Evolutionary conservation across 768 basidiomycete species (phyloP).

Genomic region (Lactarius hengduanensis): DNA sequence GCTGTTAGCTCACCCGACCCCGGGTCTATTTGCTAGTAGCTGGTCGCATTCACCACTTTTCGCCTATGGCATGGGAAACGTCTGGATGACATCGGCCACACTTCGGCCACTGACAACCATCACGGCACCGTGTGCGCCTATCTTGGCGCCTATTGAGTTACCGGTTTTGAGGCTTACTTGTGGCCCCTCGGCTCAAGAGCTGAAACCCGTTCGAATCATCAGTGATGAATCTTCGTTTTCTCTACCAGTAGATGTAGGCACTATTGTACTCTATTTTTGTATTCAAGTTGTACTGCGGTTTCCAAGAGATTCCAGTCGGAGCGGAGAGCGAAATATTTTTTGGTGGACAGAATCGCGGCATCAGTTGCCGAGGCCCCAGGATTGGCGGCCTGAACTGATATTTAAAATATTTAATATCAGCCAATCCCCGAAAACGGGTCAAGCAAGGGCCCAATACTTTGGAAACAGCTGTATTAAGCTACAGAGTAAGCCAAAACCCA

Average conservation of each 20-base stretch:
- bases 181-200: not conserved
- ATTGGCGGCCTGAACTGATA: too few species aligned
- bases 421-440: too few species aligned
- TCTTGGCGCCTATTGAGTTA: not conserved
- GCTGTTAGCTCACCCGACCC: not conserved
- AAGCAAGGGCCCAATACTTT: too few species aligned
- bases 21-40: not conserved
- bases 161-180: not conserved
- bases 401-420: too few species aligned
- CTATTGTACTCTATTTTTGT: too few species aligned
- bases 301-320: too few species aligned
- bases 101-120: too few species aligned
- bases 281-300: too few species aligned
- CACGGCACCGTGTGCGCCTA: not conserved
- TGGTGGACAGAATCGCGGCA: too few species aligned
- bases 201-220: conserved; percentile 3
- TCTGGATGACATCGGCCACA: not conserved
- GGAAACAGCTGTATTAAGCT: too few species aligned
- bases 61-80: not conserved
- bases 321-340: too few species aligned
- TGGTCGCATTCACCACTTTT: not conserved
- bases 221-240: not conserved
- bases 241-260: not conserved
- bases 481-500: not conserved
- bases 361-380: too few species aligned